These are phyloP conservation scores for Neolentinus lepideus DNA, from an alignment of 1,284 basidiomycete species.

Conservation along the genomic window DNA sequence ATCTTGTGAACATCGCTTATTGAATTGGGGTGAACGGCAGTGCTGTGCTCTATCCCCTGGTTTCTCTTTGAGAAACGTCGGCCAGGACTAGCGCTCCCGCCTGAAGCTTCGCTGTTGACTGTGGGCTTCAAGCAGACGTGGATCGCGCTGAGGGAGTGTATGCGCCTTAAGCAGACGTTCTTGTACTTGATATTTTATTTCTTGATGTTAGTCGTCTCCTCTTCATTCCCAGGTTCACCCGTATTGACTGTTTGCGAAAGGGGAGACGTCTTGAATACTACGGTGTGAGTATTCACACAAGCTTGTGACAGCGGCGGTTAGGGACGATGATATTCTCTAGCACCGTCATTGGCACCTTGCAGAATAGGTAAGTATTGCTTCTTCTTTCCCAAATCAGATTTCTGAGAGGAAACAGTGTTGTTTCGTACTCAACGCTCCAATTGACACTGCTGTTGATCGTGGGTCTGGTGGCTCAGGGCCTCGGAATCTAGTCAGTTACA, in stretches of 20 bases:
- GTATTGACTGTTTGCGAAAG: conserved; percentile 19
- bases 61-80: conserved; percentile 65
- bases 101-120: conserved; percentile 54
- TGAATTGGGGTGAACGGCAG: conserved; percentile 29
- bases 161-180: conserved; percentile 70
- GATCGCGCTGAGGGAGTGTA: conserved; percentile 58
- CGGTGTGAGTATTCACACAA: conserved; percentile 42
- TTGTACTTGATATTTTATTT: conserved; percentile 73
- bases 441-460: conserved; percentile 69
- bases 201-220: conserved; percentile 44
- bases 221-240: not conserved
- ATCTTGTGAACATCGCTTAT: no score
- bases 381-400: conserved; percentile 1
- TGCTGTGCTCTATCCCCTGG: conserved; percentile 73
- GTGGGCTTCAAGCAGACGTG: conserved; percentile 69
- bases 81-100: conserved; percentile 60
- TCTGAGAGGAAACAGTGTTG: conserved; percentile 28
- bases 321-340: conserved; percentile 23
- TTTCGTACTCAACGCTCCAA: conserved; percentile 60
- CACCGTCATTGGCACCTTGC: conserved; percentile 73
- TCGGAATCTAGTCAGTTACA: conserved; percentile 68
- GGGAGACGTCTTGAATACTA: conserved; percentile 71
- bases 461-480: conserved; percentile 65
- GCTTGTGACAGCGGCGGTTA: not conserved
- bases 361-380: conserved; percentile 54